A percentile compares a stretch with the other conserved stretches of the same genome.
phyloP scores from a whole-genome alignment of 768 basidiomycete species.

The Naganishia vaughanmartiniae region DNA sequence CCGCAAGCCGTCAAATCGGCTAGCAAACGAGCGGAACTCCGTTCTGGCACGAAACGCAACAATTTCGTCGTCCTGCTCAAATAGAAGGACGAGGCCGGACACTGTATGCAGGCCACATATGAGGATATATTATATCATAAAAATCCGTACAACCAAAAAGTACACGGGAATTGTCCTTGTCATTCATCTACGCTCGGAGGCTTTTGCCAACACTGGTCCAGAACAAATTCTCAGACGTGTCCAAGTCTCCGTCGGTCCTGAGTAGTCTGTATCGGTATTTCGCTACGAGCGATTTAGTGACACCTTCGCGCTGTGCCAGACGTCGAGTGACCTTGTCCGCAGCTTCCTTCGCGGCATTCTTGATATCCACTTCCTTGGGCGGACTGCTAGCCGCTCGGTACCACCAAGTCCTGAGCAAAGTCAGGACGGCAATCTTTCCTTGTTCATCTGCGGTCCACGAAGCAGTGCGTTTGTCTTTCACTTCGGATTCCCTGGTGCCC shows the following conservation, averaged over 20 bases:
- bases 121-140: background rate
- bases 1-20: conserved; percentile 37
- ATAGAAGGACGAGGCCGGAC: background rate
- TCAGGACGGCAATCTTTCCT: conserved; percentile 48
- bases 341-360: conserved; percentile 45
- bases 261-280: conserved; percentile 43
- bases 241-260: conserved; percentile 48
- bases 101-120: background rate
- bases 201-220: conserved; percentile 48
- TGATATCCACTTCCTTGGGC: conserved; percentile 46
- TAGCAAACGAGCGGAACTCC: conserved; percentile 61
- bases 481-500: conserved; percentile 41
- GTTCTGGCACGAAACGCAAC: conserved; percentile 67
- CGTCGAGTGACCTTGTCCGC: conserved; percentile 47
- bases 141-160: background rate
- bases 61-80: conserved; percentile 67
- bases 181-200: conserved; percentile 38
- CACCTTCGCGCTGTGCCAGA: conserved; percentile 46
- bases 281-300: conserved; percentile 16
- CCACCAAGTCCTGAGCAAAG: conserved; percentile 49
- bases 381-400: conserved; percentile 47
- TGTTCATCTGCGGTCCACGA: conserved; percentile 46
- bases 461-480: conserved; percentile 42
- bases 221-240: conserved; percentile 47
- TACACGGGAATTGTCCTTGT: background rate